phyloP scores from a whole-genome alignment of 2,329 filamentous ascomycete genomes.

The Cytospora schulzeri region DNA sequence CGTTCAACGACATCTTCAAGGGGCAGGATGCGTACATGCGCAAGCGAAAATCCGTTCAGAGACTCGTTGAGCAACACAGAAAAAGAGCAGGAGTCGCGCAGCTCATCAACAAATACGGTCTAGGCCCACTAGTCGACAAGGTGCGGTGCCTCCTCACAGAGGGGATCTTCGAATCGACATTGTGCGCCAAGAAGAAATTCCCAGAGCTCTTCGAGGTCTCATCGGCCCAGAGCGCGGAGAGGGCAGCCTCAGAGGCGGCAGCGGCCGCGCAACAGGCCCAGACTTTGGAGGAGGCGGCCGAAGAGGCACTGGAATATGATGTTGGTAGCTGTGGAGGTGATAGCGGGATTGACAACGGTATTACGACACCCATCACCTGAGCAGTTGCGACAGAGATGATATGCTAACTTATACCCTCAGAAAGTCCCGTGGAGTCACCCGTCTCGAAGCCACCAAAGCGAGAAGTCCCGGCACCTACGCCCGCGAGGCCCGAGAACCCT shows the following conservation, averaged over 20 bases:
- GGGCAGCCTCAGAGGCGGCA: neutral
- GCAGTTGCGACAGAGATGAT: neutral
- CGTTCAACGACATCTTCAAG: neutral
- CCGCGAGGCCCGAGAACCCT: neutral
- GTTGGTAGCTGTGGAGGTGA: neutral
- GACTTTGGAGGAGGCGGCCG: neutral
- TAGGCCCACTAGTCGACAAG: neutral
- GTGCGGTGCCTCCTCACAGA: neutral
- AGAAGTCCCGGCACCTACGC: neutral
- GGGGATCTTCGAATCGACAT: neutral
- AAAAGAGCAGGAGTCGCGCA: neutral
- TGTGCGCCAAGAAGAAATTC: neutral
- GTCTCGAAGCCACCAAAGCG: neutral
- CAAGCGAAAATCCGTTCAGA: neutral
- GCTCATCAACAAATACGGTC: neutral
- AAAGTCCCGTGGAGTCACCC: neutral
- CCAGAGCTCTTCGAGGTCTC: conserved; percentile 2
- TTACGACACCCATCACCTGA: neutral
- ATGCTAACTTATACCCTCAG: neutral
- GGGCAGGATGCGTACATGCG: neutral
- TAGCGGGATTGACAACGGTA: neutral
- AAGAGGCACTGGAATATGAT: neutral
- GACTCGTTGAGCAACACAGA: neutral
- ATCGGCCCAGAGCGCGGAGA: neutral
- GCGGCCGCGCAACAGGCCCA: neutral